Base-by-base conservation (phyloP, 2,329 filamentous ascomycete species). In the Didymellaceae sp. region DNA sequence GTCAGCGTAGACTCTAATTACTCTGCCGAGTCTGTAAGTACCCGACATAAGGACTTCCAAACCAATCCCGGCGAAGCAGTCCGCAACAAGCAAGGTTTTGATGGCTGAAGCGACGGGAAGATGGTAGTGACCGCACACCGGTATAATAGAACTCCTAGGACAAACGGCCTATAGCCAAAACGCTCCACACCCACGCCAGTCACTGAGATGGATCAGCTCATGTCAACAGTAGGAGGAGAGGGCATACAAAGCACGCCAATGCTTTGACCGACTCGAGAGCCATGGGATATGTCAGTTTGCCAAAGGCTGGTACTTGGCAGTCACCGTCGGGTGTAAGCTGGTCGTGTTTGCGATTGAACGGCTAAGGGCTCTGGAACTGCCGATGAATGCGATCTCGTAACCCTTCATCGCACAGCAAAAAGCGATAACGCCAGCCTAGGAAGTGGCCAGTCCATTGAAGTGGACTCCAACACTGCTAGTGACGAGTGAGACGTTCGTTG, bases 401-500 rank as follows among this genome's bases (percentile, higher is more conserved):
- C 89, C 90, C 72, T 95, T 90, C 91, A 96, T 96, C 60, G 84
- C 84, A 67, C 94, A 91, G 70, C 87, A 90, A 0, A 87, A 90
- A 4, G 89, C 92, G 68, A 96, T 89, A 49, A 94, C 77, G 26
- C 94, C 66, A 63, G 86, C 89, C 89, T 89, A 95, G 11, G 77
- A 79, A 48, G 93, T 85, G 18, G 90, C 91, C 77, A n/a, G n/a
- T n/a, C n/a, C n/a, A n/a, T 93, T 91, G 45, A 89, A 90, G 67
- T 95, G 94, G 16, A 91, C 78, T 62, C 78, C 83, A 69, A 94
- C n/a, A n/a, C n/a, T n/a, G n/a, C n/a, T n/a, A n/a, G n/a, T n/a
- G n/a, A n/a, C n/a, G n/a, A n/a, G n/a, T n/a, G n/a, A n/a, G n/a
- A n/a, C n/a, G n/a, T 79, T 52, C 88, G 89, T 76, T 94, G 83